Percentiles rank a stretch among this genome's conserved stretches.
Conservation (phyloP, 2,329 filamentous ascomycete genomes). For the Ascochyta pisi region DNA sequence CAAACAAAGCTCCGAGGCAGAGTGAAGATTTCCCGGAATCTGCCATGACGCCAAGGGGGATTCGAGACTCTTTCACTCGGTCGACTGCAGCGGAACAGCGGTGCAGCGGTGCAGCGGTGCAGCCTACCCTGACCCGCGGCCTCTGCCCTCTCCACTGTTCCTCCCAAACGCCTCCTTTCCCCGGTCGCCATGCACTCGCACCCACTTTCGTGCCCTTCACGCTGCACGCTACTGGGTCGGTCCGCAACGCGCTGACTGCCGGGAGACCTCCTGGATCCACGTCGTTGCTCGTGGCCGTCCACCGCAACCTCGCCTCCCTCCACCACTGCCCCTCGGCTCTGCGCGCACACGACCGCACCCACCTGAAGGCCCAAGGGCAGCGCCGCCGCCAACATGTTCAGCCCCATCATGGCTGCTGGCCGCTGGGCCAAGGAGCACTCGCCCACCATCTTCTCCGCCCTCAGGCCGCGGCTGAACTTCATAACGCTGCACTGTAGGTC, state of each 20-base stretch:
- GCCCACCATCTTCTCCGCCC: slow-evolving; percentile 28
- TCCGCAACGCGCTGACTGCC: slow-evolving; percentile 12
- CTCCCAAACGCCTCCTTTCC: background rate
- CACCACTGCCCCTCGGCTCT: background rate
- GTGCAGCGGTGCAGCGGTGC: background rate
- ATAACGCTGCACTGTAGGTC: slow-evolving; percentile 76
- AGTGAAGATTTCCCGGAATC: background rate
- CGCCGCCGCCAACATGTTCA: slow-evolving; percentile 35
- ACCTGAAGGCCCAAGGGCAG: slow-evolving; percentile 6
- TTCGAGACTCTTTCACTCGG: slow-evolving; percentile 8
- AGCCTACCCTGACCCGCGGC: background rate
- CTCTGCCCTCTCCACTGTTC: background rate
- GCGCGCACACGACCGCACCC: background rate
- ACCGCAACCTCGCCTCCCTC: slow-evolving; percentile 1
- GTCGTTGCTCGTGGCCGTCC: background rate
- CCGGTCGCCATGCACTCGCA: slow-evolving; percentile 7
- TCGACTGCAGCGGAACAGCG: no score
- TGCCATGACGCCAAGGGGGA: slow-evolving; percentile 9
- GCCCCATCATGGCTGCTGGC: slow-evolving; percentile 38
- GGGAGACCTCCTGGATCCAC: slow-evolving; percentile 1
- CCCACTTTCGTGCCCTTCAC: slow-evolving; percentile 3
- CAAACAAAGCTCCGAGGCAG: slow-evolving; percentile 14
- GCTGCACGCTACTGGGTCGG: slow-evolving; percentile 20
- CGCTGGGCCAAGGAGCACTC: slow-evolving; percentile 38
- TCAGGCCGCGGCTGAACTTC: slow-evolving; percentile 75